Base-by-base conservation (phyloP, 352 stramenopile species). In the Phytophthora capsici region DNA sequence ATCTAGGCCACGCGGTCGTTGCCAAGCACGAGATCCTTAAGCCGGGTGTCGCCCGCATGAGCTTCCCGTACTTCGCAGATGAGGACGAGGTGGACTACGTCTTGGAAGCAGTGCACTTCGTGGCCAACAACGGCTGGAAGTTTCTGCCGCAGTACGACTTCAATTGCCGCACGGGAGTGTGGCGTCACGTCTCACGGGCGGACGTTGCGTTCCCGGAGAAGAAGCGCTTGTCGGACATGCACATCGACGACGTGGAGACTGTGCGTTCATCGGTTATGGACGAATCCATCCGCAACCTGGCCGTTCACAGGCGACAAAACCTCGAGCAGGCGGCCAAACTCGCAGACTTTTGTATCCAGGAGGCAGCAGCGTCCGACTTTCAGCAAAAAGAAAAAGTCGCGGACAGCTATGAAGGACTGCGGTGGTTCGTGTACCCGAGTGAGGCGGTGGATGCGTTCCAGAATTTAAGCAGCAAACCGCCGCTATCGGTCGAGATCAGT, bases 101-200 rank as follows among this genome's bases (percentile, higher is more conserved):
- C 10, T 40, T 99, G 8, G 30, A 90, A 6, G 96, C 97, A 1
- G 77, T 99, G 17, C 74, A 91, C 36, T 99, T 98, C 69, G 93
- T 99, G 10, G 89, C 95, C 1, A 80, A 89, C 45, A 66, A 99
- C 53, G 97, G 93, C 43, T 98, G 86, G 82, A 91, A 91, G 23
- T 92, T 99, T 25, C 76, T 99, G 36, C 93, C 92, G 19, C 81
- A 97, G 56, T 99, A 99, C 73, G 56, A 71, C 28, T 98, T 97
- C 69, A 96, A 98, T 78, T 86, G 98, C 73, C 81, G 92, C 14
- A 99, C 94, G 8, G 97, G 96, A 12, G 95, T 98, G 50, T 98
- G 90, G 90, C 73, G 81, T 19, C 88, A 97, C 58, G 57, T 62
- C 7, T 65, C 62, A 3, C 50, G 56, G 8, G 62, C 51, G 6